These are phyloP conservation scores for Globisporangium paddicum DNA, from an alignment of 352 stramenopile species.

Conservation along the genomic window DNA sequence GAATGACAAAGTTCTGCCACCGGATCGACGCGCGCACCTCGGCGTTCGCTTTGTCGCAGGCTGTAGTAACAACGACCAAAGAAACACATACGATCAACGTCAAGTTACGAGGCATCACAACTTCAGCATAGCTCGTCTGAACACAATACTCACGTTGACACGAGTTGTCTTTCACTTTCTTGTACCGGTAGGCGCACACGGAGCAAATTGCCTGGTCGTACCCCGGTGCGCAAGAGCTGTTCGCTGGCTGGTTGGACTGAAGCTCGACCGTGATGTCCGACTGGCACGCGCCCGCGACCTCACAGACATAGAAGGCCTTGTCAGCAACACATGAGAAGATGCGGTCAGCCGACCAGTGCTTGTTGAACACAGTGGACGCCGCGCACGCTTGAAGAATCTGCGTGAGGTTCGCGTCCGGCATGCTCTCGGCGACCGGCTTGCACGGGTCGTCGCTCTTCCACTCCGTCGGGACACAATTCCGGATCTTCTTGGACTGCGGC, in stretches of 20 bases:
- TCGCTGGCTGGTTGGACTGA: slow-evolving; percentile 10
- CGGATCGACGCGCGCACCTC: slow-evolving; percentile 42
- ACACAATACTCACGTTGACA: slow-evolving; percentile 57
- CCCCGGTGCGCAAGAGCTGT: slow-evolving; percentile 33
- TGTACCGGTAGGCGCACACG: slow-evolving; percentile 50
- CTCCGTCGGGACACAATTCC: slow-evolving; percentile 24
- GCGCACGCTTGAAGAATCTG: slow-evolving; percentile 43
- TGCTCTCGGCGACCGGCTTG: slow-evolving; percentile 19
- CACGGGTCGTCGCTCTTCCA: slow-evolving; percentile 53
- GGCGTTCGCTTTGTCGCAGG: slow-evolving; percentile 46
- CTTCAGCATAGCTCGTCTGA: too few species aligned
- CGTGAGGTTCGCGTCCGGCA: slow-evolving; percentile 14
- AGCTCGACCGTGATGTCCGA: slow-evolving; percentile 42
- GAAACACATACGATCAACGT: background rate
- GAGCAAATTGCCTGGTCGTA: slow-evolving; percentile 70
- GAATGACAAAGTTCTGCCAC: slow-evolving; percentile 77
- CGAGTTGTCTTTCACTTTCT: slow-evolving; percentile 45
- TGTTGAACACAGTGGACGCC: slow-evolving; percentile 24
- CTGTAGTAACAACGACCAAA: slow-evolving; percentile 8
- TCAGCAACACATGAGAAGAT: slow-evolving; percentile 55
- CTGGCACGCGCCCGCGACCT: slow-evolving; percentile 44
- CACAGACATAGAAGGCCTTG: slow-evolving; percentile 59
- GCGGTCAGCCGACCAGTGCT: slow-evolving; percentile 55
- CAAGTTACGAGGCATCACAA: background rate
- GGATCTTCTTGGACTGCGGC: slow-evolving; percentile 31